Evolutionary conservation across 805 yeast genomes (phyloP), one percentile per base, ranked within the genome.

Genomic region (Clavispora asparagi): DNA sequence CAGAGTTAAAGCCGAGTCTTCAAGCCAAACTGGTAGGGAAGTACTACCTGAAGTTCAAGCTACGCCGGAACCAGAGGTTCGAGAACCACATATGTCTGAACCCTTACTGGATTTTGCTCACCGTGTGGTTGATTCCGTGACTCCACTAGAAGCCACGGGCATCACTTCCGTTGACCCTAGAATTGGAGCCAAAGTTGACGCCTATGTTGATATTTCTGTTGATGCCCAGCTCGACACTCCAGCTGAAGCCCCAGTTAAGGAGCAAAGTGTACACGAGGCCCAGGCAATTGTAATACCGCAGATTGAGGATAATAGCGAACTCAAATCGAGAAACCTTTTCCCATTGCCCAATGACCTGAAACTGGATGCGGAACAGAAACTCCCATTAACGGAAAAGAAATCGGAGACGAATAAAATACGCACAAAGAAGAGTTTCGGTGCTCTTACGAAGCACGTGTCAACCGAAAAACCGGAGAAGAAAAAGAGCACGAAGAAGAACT

Each of bases 401-500:
- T 7, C 35, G 39, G 42, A 46, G 46, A 16, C 47, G 47, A 31
- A 54, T 46, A 42, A 51, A 50, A 42, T 51, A 51, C 3, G 40
- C 16, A 11, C 30, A 23, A 30, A 19, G 30, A 19, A 30, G 37
- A 30, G 26, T 7, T 54, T 52, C 23, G 56, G 57, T 6, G 29
- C 47, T 17, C 41, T 56, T 6, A 17, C 40, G 9, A 39, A 39
- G 26, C 23, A 33, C 16, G 37, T 7, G 23, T 26, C 42, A 14
- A 44, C 38, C 13, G 36, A 46, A 6, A 49, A 38, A 11, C 23
- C 41, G 10, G 54, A 50, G 37, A 59, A 55, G 53, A 57, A 50
- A 38, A 53, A 64, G 41, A 56, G 61, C 44, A 66, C 65, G 57
- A 71, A 68, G 57, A 68, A 68, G 50, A 61, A 70, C 12, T 71